Evolutionary conservation across 306 rosid genomes (phyloP), one percentile per base, ranked within the genome.

Genomic region (Alnus glutinosa): DNA sequence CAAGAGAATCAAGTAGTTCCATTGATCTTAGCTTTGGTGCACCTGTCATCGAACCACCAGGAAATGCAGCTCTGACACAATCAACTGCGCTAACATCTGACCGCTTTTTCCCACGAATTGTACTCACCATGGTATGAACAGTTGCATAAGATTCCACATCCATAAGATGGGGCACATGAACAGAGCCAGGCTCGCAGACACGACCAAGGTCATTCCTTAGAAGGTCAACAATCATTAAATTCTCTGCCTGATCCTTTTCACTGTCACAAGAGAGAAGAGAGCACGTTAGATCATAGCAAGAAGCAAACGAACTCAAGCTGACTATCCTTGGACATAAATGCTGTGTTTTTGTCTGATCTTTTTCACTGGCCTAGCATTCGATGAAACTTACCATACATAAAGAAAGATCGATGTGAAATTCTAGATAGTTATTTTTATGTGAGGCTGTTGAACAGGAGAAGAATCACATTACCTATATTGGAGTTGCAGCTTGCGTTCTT

Each of bases 41-140:
- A 58, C 98, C 99, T 3, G 99, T 95, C 99, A 95, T 95, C 2
- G 99, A 95, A 78, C 99, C 98, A 51, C 99, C 98, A 0, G 99
- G 98, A 89, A 95, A 95, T 79, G 96, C 99, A 36, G 98, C 98
- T 81, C 82, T 89, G 49, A 95, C 91, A 52, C 98, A 95, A 64
- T 95, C 94, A 4, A 95, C 82, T 50, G 92, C 87, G 72, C 89
- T 83, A 59, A 85, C 30, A 79, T 89, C 83, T 18, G 89, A 64
- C 81, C 68, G 83, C 85, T 93, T 95, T 82, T 85, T 85, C 77
- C 99, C 99, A 6, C 92, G 91, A 76, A 95, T 89, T 11, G 98
- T 95, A 78, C 98, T 95, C 79, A 91, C 99, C 99, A 93, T 95
- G 9, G 99, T 93, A 79, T 95, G 99, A 47, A 95, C 99, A 7